These are phyloP conservation scores for Sporothrix sp. DNA, from an alignment of 2,329 filamentous ascomycete genomes.

Conservation along the genomic window DNA sequence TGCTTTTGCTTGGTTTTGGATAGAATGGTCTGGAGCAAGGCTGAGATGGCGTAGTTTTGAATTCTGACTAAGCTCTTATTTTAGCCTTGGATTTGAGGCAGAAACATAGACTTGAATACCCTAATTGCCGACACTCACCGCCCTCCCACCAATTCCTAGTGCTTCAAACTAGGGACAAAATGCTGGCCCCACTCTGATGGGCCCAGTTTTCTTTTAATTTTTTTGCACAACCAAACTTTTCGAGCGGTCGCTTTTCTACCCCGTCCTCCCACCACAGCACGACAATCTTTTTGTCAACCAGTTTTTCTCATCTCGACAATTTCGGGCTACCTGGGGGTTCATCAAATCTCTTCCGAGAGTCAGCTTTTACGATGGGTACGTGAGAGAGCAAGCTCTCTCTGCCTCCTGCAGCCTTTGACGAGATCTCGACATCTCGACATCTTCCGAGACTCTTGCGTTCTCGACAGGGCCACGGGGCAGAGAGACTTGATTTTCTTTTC, in stretches of 20 bases:
- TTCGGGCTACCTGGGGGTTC: constrained; percentile 13
- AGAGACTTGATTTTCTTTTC: constrained; percentile 10
- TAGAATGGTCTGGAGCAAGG: too few species aligned
- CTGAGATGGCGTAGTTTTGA: not conserved
- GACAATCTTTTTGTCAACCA: constrained; percentile 26
- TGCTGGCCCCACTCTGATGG: not conserved
- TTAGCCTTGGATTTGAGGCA: constrained; percentile 4
- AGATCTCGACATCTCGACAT: too few species aligned
- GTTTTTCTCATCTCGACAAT: constrained; percentile 17
- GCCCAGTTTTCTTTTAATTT: constrained; percentile 10
- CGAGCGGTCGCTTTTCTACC: not conserved
- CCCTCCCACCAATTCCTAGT: constrained; percentile 24
- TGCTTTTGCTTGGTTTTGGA: too few species aligned
- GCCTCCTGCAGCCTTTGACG: too few species aligned
- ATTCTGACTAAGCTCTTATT: not conserved
- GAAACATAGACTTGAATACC: constrained; percentile 20
- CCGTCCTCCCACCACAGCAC: constrained; percentile 23
- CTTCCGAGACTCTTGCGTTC: too few species aligned
- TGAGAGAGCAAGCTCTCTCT: constrained; percentile 26
- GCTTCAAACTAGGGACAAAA: not conserved
- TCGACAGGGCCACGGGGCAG: not conserved
- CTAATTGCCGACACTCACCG: constrained; percentile 39
- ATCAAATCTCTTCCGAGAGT: constrained; percentile 20
- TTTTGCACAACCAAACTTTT: constrained; percentile 8
- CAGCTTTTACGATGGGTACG: constrained; percentile 54